Evolutionary conservation across 225 moss, liverwort and hornwort genomes (phyloP), one percentile per base, ranked within the genome.

Genomic region (Polytrichum formosum): DNA sequence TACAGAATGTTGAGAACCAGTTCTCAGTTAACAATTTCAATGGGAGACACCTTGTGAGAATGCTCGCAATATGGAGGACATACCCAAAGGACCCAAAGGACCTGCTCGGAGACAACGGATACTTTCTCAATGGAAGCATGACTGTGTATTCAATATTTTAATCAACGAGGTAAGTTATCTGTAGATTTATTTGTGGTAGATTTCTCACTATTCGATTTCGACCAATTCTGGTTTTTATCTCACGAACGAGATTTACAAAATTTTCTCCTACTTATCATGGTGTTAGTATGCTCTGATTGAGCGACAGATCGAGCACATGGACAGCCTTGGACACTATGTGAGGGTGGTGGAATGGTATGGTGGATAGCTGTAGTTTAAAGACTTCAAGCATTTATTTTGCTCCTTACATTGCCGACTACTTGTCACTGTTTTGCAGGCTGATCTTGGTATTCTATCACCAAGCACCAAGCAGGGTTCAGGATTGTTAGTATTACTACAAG

Each of bases 131-230:
- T 77, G 82, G 70, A 69, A 79, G 66, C 62, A 54, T 58, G 74
- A 65, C 69, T 53, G 64, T 37, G 35, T 35, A 27, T 64, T 75
- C 54, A 61, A 46, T 61, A 56, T 66, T 18, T 20, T 9, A 46
- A 68, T 9, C 68, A 58, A 68, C 60, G 63, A 70, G 86, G 86
- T 86, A 30, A 73, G 86, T 76, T 60, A 5, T 73, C 55, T 55
- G 54, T 25, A 23, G 18, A 28, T 30, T 66, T 23, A 66, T 31
- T 66, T 30, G 19, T 31, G 66, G 66, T 5, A 19, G 19, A 31
- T 19, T 19, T 6, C 19, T 56, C 56, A 56, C 56, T 56, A n/a
- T 56, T 56, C 0, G 19, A 21, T 56, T 56, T 56, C n/a, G 1
- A n/a, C 5, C 56, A n/a, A 21, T 7, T 56, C 7, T n/a, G 56